Evolutionary conservation across 2,329 filamentous ascomycete genomes (phyloP).

Genomic region (Penicillium janthinellum): DNA sequence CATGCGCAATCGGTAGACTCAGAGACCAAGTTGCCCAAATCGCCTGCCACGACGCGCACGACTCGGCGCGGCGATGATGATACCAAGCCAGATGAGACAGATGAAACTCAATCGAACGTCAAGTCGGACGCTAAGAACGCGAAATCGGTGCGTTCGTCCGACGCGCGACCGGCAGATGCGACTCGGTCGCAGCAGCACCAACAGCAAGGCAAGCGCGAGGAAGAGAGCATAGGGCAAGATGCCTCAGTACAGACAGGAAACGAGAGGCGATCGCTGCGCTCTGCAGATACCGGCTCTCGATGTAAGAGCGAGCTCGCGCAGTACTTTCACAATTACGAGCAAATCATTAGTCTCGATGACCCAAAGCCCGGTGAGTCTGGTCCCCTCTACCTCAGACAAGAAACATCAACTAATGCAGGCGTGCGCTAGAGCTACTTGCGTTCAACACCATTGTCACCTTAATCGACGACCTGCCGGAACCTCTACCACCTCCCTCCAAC

Average conservation of each 20-base stretch:
- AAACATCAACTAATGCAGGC: neutral
- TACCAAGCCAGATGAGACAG: neutral
- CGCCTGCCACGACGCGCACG: constrained; percentile 21
- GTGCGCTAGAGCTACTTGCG: constrained; percentile 66
- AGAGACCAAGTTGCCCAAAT: constrained; percentile 13
- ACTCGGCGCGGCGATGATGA: constrained; percentile 17
- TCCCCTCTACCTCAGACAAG: neutral
- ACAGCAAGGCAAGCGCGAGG: constrained; percentile 10
- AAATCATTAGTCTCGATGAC: constrained; percentile 83
- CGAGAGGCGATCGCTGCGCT: constrained; percentile 77
- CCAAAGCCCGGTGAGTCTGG: constrained; percentile 68
- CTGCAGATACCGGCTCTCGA: constrained; percentile 76
- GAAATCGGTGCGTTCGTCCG: neutral
- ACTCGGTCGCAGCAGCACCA: constrained; percentile 8
- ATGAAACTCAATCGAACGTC: neutral
- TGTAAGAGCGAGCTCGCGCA: constrained; percentile 88
- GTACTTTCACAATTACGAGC: constrained; percentile 94
- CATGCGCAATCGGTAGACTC: constrained; percentile 6
- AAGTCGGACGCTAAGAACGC: neutral
- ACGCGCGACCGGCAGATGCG: neutral
- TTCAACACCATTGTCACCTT: constrained; percentile 73
- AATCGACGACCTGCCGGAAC: constrained; percentile 57
- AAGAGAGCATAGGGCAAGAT: constrained; percentile 10
- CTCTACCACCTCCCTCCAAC: constrained; percentile 28
- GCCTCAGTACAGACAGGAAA: constrained; percentile 5